Evolutionary conservation across 257 asterid genomes (phyloP), one percentile per base, ranked within the genome.

Genomic region (Solanum peruvianum): DNA sequence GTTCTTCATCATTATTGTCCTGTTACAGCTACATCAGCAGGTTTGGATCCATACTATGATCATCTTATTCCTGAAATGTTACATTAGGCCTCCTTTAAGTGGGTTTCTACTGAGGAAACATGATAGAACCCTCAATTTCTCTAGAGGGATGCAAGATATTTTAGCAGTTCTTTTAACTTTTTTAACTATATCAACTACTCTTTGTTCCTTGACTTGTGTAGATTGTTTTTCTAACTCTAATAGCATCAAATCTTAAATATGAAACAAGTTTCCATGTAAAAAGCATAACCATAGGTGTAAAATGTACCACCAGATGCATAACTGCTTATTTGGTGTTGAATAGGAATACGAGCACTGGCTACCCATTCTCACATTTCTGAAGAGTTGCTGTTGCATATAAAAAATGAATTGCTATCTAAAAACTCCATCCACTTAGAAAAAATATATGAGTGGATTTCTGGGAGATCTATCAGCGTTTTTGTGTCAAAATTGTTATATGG

Each of bases 1-100:
- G 89, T 91, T 87, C 99, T 97, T 91, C 98, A 97, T 90, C 99
- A 93, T 89, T 97, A 97, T 92, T 90, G 90, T 73, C 99, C 99
- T 62, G 98, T 93, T 88, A 93, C 93, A 91, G 94, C 89, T 84
- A 93, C 99, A 9, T 87, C 97, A 67, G 92, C 93, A 93, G 99
- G 99, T 96, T 89, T 83, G n/a, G 69, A 47, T 81, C 31, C 44
- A 49, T 18, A 47, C 10, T 45, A 29, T 49, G 85, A 29, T 37
- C 69, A 81, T 31, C 45, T 29, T 29, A 49, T 11, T 81, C 1
- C 20, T 49, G 45, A 81, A 31, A 81, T 49, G 85, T 81, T 81
- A 49, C 85, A 29, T 49, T 10, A 49, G 85, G 12, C 20, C 21
- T 29, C 44, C 67, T 81, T 49, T 49, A 31, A 49, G 69, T 31